Evolutionary conservation across 2,329 filamentous ascomycete species (phyloP), one percentile per base, ranked within the genome.

Genomic region (Alternaria ethzedia): DNA sequence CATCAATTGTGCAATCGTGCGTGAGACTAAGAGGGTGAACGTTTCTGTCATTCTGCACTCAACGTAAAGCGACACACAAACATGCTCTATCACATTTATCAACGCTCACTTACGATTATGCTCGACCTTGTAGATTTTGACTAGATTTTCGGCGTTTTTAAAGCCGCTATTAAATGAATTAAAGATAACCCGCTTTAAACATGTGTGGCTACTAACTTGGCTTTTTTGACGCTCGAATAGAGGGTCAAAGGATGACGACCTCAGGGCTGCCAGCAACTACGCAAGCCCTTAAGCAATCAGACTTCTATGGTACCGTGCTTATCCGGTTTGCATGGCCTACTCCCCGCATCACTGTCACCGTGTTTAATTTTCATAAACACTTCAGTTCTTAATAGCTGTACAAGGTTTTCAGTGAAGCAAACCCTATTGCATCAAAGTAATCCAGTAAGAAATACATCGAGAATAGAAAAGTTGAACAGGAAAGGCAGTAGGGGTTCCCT

Each of bases 61-160:
- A 41, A 41, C 2, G 5, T 11, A 5, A 41, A 41, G 36, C n/a
- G 1, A 17, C 9, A 11, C 2, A 41, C 8, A 2, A 41, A 41
- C 36, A 17, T 17, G 9, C 36, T 41, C 36, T 17, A 15, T 5
- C 3, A 41, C 15, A n/a, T n/a, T n/a, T n/a, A n/a, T n/a, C n/a
- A n/a, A n/a, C n/a, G n/a, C n/a, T n/a, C n/a, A n/a, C n/a, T n/a
- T n/a, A n/a, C n/a, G n/a, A n/a, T n/a, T n/a, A n/a, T n/a, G 7
- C 32, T 36, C 15, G 2, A 3, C 2, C 32, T 36, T n/a, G 0
- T 9, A 3, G 32, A n/a, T 1, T 36, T 9, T n/a, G 32, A 15
- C 32, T 36, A 5, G 2, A n/a, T 1, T 1, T 6, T 3, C 17
- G n/a, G 30, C 3, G 8, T 1, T 7, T n/a, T 17, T 5, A 6